Evolutionary conservation across 176 grass and related monocot species (phyloP).

Genomic region (Ananas comosus): DNA sequence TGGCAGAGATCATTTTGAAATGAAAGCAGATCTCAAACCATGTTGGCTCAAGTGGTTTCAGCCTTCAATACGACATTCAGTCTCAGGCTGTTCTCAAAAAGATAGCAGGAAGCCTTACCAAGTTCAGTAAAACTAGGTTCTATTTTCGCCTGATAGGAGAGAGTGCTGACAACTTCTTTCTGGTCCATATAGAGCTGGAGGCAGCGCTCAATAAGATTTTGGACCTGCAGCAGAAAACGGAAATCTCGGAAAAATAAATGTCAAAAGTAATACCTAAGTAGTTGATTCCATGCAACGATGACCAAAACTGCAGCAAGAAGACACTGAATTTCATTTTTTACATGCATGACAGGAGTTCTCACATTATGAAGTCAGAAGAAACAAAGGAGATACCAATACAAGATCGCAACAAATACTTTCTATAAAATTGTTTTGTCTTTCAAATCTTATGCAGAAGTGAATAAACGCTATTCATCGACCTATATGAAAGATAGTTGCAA

Average conservation of each 20-base stretch:
- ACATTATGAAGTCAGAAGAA: too few species aligned
- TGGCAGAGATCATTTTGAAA: neutral
- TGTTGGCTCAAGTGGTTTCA: neutral
- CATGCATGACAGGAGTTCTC: too few species aligned
- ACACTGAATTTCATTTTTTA: too few species aligned
- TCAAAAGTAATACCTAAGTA: neutral
- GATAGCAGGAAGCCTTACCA: constrained; percentile 35
- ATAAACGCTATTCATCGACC: too few species aligned
- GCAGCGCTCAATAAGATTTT: constrained; percentile 94
- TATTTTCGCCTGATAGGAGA: constrained; percentile 83
- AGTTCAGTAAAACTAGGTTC: constrained; percentile 98
- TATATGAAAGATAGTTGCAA: too few species aligned
- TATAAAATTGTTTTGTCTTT: too few species aligned
- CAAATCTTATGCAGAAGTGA: too few species aligned
- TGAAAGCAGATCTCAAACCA: neutral
- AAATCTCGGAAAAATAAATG: constrained; percentile 4
- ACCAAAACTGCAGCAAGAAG: neutral
- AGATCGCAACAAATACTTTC: too few species aligned
- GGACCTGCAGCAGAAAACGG: constrained; percentile 58
- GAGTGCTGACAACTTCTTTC: constrained; percentile 83
- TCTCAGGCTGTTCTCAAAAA: neutral
- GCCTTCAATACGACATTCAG: neutral
- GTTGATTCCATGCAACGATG: constrained; percentile 1
- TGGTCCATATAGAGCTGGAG: constrained; percentile 99
- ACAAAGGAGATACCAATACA: too few species aligned